Evolutionary conservation across 192 early-diverging fungal genomes (phyloP).

Genomic region (Obelidium mucronatum): DNA sequence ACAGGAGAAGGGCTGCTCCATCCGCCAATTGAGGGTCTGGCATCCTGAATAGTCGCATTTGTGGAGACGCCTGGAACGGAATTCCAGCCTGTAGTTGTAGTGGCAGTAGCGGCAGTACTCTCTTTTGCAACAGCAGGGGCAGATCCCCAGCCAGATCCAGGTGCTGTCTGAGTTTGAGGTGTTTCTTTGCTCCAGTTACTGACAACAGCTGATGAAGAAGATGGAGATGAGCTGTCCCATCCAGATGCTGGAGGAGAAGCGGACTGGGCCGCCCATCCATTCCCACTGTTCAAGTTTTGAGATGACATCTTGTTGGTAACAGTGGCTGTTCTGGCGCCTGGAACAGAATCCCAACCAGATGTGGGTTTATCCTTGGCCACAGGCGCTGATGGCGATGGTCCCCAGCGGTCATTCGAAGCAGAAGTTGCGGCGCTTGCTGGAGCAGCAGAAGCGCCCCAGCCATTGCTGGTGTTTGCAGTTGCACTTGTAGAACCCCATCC

Average conservation of each 20-base stretch:
- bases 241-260: background rate
- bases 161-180: background rate
- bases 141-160: slow-evolving; percentile 5
- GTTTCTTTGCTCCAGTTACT: background rate
- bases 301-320: background rate
- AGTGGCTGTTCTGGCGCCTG: background rate
- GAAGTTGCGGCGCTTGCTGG: background rate
- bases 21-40: background rate
- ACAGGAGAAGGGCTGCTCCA: slow-evolving; percentile 11
- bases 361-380: background rate
- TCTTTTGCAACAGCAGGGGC: background rate
- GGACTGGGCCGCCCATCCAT: background rate
- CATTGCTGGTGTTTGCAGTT: background rate
- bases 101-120: too few relatives aligned
- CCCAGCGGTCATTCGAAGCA: background rate
- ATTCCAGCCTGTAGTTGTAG: slow-evolving; percentile 7
- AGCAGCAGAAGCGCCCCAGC: background rate
- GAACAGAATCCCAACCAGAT: slow-evolving; percentile 16
- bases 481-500: background rate
- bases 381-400: background rate
- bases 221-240: background rate
- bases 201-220: background rate
- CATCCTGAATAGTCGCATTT: background rate
- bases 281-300: background rate
- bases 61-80: slow-evolving; percentile 9